Evolutionary conservation across 2,329 filamentous ascomycete genomes (phyloP).

Genomic region (Fusarium miscanthi): DNA sequence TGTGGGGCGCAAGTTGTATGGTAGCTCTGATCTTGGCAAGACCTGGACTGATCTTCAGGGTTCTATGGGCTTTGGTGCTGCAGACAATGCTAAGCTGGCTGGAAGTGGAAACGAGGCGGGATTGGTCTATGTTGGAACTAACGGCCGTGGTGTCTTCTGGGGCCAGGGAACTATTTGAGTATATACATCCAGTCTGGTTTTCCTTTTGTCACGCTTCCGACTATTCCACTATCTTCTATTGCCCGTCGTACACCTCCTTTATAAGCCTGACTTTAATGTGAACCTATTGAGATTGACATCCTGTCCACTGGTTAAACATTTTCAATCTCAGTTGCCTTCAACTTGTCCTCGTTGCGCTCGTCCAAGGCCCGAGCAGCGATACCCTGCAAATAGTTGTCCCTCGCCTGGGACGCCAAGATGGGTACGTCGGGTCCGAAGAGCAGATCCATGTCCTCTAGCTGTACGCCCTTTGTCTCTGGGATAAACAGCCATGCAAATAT

Average conservation of each 20-base stretch:
- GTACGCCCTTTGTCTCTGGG: not conserved
- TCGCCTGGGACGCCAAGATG: not conserved
- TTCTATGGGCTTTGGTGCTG: slow-evolving; percentile 55
- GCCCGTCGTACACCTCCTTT: fast-evolving
- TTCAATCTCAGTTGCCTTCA: not conserved
- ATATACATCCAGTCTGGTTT: not conserved
- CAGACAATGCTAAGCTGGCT: slow-evolving; percentile 53
- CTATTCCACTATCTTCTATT: not conserved
- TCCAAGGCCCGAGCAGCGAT: not conserved
- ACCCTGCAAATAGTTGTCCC: not conserved
- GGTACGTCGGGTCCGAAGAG: not conserved
- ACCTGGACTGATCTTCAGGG: slow-evolving; percentile 62
- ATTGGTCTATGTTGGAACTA: slow-evolving; percentile 62
- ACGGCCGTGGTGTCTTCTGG: slow-evolving; percentile 59
- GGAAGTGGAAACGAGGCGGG: slow-evolving; percentile 59
- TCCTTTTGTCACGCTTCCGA: not conserved
- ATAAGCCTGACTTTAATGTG: fast-evolving
- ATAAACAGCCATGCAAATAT: not conserved
- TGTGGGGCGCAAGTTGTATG: slow-evolving; percentile 58
- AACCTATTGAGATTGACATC: fast-evolving
- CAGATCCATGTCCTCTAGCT: not conserved
- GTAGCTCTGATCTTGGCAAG: slow-evolving; percentile 55
- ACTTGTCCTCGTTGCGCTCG: fast-evolving
- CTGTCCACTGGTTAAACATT: not conserved
- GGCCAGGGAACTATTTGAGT: slow-evolving; percentile 17